Conservation (phyloP, 1,284 basidiomycete species). For the Ceratorhiza oryzae-sativae region DNA sequence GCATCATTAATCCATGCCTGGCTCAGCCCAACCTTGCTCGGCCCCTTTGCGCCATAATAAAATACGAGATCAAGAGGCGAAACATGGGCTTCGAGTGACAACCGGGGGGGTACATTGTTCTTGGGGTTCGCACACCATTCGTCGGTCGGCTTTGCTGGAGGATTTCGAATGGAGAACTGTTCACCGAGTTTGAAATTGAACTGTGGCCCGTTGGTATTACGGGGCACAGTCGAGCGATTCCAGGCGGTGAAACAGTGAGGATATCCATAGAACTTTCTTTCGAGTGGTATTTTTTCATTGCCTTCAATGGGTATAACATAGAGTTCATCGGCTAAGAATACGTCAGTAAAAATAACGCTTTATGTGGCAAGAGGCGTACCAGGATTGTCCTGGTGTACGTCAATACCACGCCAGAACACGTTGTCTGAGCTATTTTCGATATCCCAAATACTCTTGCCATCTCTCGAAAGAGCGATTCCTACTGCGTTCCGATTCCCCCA, state of each 20-base stretch:
- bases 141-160: background rate
- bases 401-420: slow-evolving; percentile 6
- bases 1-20: slow-evolving; percentile 26
- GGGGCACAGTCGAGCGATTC: background rate
- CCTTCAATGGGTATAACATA: background rate
- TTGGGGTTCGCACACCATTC: slow-evolving; percentile 25
- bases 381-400: slow-evolving; percentile 35
- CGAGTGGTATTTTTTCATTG: background rate
- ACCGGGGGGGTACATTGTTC: slow-evolving; percentile 8
- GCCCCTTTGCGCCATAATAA: slow-evolving; percentile 10
- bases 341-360: background rate
- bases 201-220: background rate
- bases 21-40: background rate
- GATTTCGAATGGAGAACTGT: slow-evolving; percentile 22
- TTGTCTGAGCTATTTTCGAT: slow-evolving; percentile 54
- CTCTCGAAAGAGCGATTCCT: slow-evolving; percentile 52
- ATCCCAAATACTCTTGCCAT: slow-evolving; percentile 48
- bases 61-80: slow-evolving; percentile 35
- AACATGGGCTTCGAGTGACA: slow-evolving; percentile 15
- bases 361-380: background rate
- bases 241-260: slow-evolving; percentile 33
- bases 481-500: slow-evolving; percentile 58
- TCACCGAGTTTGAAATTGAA: slow-evolving; percentile 17
- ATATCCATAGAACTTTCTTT: slow-evolving; percentile 31
- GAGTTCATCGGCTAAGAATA: slow-evolving; percentile 23